These are phyloP conservation scores for Exserohilum rostratum DNA, from an alignment of 2,329 filamentous ascomycete genomes.

Conservation along the genomic window DNA sequence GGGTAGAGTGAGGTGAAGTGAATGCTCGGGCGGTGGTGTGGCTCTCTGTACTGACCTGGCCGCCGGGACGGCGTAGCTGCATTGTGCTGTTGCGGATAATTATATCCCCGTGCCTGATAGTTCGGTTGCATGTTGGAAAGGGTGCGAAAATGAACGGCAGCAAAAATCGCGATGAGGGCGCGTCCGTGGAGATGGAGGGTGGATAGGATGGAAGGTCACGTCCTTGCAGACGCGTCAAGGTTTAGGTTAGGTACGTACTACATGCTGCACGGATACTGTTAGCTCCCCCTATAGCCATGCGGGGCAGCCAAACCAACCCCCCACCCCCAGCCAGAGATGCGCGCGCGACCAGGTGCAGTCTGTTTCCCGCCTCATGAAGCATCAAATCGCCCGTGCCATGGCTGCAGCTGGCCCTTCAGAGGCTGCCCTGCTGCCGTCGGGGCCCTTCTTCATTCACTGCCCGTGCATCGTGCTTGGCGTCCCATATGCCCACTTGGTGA, in stretches of 20 bases:
- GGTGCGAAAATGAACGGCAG: conserved; percentile 31
- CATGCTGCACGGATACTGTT: conserved; percentile 31
- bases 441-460: conserved; percentile 16
- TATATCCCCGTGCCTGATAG: conserved; percentile 52
- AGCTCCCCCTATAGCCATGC: conserved; percentile 31
- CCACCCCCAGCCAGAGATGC: conserved; percentile 23
- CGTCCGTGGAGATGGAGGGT: conserved; percentile 25
- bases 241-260: conserved; percentile 14
- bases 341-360: conserved; percentile 1
- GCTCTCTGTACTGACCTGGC: conserved; percentile 48
- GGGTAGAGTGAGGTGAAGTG: conserved; percentile 20
- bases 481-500: conserved; percentile 14
- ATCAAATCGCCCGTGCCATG: not conserved
- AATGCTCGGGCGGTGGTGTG: conserved; percentile 17
- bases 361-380: conserved; percentile 4
- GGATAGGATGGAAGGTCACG: conserved; percentile 23
- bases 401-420: not conserved
- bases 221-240: conserved; percentile 35
- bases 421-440: conserved; percentile 3
- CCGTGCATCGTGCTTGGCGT: conserved; percentile 16
- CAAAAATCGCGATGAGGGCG: conserved; percentile 35
- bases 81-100: conserved; percentile 47
- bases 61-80: conserved; percentile 46
- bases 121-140: conserved; percentile 51
- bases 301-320: conserved; percentile 27